Evolutionary conservation across 345 rosid species (phyloP).

Genomic region (Anastatica hierochuntica): DNA sequence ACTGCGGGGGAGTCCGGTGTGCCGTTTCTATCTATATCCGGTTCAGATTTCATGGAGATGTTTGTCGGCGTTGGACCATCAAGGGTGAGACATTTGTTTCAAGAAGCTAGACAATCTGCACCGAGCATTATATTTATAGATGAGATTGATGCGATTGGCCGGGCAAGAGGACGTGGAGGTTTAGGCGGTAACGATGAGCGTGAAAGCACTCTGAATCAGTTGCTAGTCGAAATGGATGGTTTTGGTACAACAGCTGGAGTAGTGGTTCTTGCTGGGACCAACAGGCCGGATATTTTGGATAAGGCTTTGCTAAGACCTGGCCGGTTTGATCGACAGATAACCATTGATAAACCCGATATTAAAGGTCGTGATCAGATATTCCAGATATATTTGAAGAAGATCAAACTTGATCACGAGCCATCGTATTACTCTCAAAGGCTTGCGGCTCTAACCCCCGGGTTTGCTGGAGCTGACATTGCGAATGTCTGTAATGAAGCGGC

Average conservation of each 20-base stretch:
- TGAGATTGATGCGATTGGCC: slow-evolving; percentile 95
- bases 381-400: slow-evolving; percentile 63
- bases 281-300: slow-evolving; percentile 93
- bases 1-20: slow-evolving; percentile 95
- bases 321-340: slow-evolving; percentile 81
- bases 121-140: slow-evolving; percentile 92
- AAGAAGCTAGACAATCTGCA: slow-evolving; percentile 85
- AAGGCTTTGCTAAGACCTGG: slow-evolving; percentile 88
- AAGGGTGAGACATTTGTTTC: slow-evolving; percentile 88
- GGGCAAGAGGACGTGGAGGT: slow-evolving; percentile 95
- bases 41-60: slow-evolving; percentile 99
- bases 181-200: slow-evolving; percentile 89
- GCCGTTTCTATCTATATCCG: slow-evolving; percentile 85
- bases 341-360: slow-evolving; percentile 86
- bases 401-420: slow-evolving; percentile 76
- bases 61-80: slow-evolving; percentile 99
- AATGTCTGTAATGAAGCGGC: slow-evolving; percentile 97
- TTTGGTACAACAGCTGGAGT: slow-evolving; percentile 94
- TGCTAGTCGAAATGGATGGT: slow-evolving; percentile 96
- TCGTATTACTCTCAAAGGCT: slow-evolving; percentile 75
- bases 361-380: slow-evolving; percentile 90
- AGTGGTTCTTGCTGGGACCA: slow-evolving; percentile 94
- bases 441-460: slow-evolving; percentile 93
- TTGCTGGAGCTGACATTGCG: slow-evolving; percentile 97
- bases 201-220: slow-evolving; percentile 87